Evolutionary conservation across 2,329 filamentous ascomycete species (phyloP), one percentile per base, ranked within the genome.

Genomic region (Fusarium cyanostomum): DNA sequence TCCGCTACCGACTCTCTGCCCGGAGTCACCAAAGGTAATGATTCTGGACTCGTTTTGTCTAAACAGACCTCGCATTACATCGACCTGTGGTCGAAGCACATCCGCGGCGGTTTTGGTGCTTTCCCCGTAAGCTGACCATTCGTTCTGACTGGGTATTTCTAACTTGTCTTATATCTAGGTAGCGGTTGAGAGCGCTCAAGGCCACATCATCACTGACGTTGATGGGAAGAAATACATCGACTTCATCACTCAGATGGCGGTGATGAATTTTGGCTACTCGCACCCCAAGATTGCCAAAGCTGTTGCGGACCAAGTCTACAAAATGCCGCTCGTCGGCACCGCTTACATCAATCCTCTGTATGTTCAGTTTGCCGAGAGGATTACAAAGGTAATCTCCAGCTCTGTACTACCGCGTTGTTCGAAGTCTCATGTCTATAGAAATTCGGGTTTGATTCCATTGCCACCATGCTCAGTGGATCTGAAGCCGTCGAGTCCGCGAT

Each of bases 401-500:
- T n/a, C n/a, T n/a, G n/a, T n/a, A n/a, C n/a, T n/a, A n/a, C n/a
- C n/a, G n/a, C n/a, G n/a, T n/a, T n/a, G n/a, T 12, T 3, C 5
- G 12, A 26, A 11, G 13, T 24, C 18, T 39, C 3, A 50, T 4
- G 28, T 9, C 4, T 2, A 24, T 24, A 59, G 52, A 59, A 59
- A 51, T 59, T 59, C 15, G 56, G 56, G 1, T 56, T 46, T 15
- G 56, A 59, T 9, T 56, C 24, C 3, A 48, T 59, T 9, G 52
- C 34, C 5, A 59, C 52, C 8, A 60, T 60, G 52, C 41, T 56
- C 7, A 56, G 45, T n/a, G 56, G n/a, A n/a, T n/a, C 52, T 9
- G 52, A 55, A 27, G 52, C 62, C 9, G 57, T 64, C 8, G 63
- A 66, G 27, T 59, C 61, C 8, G 63, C 63, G 7, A 55, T 66